These are phyloP conservation scores for Cladosporium sp. DNA, from an alignment of 2,329 filamentous ascomycete genomes.

Conservation along the genomic window DNA sequence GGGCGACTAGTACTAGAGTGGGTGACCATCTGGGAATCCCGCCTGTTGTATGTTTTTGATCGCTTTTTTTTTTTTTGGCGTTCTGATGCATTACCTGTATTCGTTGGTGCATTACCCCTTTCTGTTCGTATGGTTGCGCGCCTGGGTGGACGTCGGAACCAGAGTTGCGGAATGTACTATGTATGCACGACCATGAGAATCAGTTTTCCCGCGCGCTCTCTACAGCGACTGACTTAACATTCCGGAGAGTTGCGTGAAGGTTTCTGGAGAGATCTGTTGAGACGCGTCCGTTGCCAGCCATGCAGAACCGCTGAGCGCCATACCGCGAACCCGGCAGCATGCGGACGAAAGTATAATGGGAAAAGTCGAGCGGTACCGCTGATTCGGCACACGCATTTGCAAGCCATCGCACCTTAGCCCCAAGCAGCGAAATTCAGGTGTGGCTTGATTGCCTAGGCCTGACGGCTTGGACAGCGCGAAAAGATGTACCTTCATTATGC, in stretches of 20 bases:
- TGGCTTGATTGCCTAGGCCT: constrained; percentile 11
- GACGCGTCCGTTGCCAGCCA: not conserved
- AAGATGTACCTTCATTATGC: not conserved
- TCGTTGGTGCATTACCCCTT: not conserved
- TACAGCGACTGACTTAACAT: not conserved
- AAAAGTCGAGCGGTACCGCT: not conserved
- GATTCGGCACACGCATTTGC: not conserved
- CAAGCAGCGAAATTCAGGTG: not conserved
- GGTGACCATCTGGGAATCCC: constrained; percentile 10
- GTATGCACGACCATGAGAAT: not conserved
- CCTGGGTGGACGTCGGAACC: not conserved
- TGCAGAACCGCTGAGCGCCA: not conserved
- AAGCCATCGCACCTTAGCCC: not conserved
- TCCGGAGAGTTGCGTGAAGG: not conserved
- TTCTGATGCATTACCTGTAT: not conserved
- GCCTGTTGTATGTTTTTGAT: constrained; percentile 3
- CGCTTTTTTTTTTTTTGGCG: not conserved
- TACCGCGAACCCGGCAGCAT: not conserved
- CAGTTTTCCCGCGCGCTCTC: not conserved
- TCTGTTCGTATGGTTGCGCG: not conserved
- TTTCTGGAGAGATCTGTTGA: not conserved
- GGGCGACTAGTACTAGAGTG: constrained; percentile 11
- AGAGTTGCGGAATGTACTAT: not conserved
- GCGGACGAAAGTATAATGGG: not conserved
- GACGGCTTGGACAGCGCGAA: not conserved